Base-by-base conservation (phyloP, 2,329 filamentous ascomycete genomes). In the Chaetoscypha palmicola region DNA sequence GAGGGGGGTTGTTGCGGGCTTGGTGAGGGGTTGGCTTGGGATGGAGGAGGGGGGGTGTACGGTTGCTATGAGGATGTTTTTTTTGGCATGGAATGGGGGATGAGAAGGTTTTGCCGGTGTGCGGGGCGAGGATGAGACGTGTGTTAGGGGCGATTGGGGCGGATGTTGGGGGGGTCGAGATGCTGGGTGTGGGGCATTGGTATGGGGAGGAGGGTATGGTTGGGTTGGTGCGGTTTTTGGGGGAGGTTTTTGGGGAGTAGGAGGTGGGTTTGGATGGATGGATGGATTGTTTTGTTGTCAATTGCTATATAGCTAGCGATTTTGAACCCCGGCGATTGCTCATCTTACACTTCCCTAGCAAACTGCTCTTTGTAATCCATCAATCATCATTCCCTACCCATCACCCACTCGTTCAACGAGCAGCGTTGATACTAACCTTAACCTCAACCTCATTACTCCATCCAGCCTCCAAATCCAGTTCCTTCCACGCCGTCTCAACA, bases 371-470 rank as follows among this genome's bases (percentile, higher is more conserved):
- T 12, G 24, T 28, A 12, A 28, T 8, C 8, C 12, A 28, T 12
- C 8, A 12, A 28, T 28, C 24, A 12, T 28, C 8, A 28, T 28
- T 17, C 10, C 31, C 31, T 33, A 9, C 14, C 31, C n/a, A 5
- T 9, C 32, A 10, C n/a, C n/a, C 4, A 5, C 10, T 34, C 5
- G 32, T 10, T 16, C 12, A 4, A 34, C 17, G 16, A 19, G 39
- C 31, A 41, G 30, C 45, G 23, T 52, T 55, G 37, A 60, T 46
- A 35, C 51, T 54, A 38, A 60, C 51, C 45, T 54, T 81, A 32
- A 94, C 67, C 48, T 77, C 71, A 28, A 89, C 74, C 62, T 94
- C 86, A 61, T 95, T 94, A 52, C 79, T 83, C 82, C 86, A 94
- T 5, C 83, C 79, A 28, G 77, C 73, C 46, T 79, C 67, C 43